These are phyloP conservation scores for Candida pseudofarinosa DNA, from an alignment of 805 yeast species.

Conservation along the genomic window DNA sequence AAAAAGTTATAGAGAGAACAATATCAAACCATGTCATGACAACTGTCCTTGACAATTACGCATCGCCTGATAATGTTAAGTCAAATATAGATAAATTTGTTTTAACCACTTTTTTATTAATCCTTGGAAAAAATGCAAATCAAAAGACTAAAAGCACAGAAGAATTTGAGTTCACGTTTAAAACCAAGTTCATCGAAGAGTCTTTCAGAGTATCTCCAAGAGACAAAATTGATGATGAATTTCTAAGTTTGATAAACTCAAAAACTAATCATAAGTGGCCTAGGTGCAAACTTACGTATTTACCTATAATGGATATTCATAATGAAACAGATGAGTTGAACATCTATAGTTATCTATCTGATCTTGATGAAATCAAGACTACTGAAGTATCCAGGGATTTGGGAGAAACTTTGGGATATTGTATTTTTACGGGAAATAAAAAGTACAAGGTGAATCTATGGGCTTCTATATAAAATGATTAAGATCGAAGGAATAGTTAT, in stretches of 20 bases:
- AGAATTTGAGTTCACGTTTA: conserved; percentile 19
- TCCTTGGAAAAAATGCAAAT: conserved; percentile 4
- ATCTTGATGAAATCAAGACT: conserved; percentile 7
- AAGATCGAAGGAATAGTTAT: too few species aligned
- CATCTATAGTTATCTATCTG: conserved; percentile 17
- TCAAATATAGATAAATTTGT: conserved; percentile 20
- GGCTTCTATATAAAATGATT: background rate
- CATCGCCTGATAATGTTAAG: conserved; percentile 11
- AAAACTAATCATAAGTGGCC: conserved; percentile 34
- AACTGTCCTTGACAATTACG: conserved; percentile 11
- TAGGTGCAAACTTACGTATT: conserved; percentile 29
- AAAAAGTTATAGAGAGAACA: conserved; percentile 11
- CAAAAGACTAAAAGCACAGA: conserved; percentile 7
- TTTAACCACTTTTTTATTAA: conserved; percentile 11
- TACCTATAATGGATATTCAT: conserved; percentile 33
- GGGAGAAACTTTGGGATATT: conserved; percentile 21
- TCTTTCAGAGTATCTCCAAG: conserved; percentile 18
- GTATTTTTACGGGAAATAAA: conserved; percentile 36
- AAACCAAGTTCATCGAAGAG: conserved; percentile 31
- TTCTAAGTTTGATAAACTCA: conserved; percentile 17
- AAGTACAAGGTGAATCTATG: conserved; percentile 12
- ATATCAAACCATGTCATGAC: conserved; percentile 17
- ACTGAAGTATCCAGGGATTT: conserved; percentile 13
- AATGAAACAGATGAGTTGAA: conserved; percentile 31
- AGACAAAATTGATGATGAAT: conserved; percentile 10